Conservation (phyloP, 352 stramenopile species). For the Pythium vanterpoolii region DNA sequence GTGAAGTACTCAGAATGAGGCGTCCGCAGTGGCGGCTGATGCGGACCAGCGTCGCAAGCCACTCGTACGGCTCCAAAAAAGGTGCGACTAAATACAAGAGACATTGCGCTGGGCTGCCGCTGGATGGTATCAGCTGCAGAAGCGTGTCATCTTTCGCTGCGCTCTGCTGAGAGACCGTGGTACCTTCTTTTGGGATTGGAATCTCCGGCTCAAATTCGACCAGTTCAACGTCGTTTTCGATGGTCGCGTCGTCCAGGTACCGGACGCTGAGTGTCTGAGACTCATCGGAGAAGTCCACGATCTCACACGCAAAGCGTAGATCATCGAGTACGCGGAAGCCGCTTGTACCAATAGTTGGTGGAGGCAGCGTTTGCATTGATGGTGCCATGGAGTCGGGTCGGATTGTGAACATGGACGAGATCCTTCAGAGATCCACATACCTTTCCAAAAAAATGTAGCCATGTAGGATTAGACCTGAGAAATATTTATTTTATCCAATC, state of each 20-base stretch:
- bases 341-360: constrained; percentile 12
- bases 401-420: too few species aligned
- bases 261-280: constrained; percentile 20
- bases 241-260: constrained; percentile 26
- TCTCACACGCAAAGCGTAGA: constrained; percentile 26
- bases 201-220: constrained; percentile 28
- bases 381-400: too few species aligned
- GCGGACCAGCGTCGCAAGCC: constrained; percentile 12
- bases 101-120: too few species aligned
- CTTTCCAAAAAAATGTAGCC: too few species aligned
- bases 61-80: constrained; percentile 24
- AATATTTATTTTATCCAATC: background rate
- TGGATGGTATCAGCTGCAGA: too few species aligned
- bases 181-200: too few species aligned
- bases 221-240: constrained; percentile 23
- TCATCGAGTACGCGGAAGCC: constrained; percentile 30
- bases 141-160: too few species aligned
- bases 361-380: too few species aligned
- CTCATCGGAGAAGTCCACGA: constrained; percentile 18
- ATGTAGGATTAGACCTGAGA: background rate
- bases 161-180: too few species aligned
- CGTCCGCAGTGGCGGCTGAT: constrained; percentile 15
- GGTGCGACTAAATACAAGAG: background rate
- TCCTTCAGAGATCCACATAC: too few species aligned
- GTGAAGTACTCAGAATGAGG: background rate